A percentile compares a stretch with the other conserved stretches of the same genome.
These are phyloP conservation scores for Salix koriyanagi DNA, from an alignment of 345 rosid species.

Conservation along the genomic window DNA sequence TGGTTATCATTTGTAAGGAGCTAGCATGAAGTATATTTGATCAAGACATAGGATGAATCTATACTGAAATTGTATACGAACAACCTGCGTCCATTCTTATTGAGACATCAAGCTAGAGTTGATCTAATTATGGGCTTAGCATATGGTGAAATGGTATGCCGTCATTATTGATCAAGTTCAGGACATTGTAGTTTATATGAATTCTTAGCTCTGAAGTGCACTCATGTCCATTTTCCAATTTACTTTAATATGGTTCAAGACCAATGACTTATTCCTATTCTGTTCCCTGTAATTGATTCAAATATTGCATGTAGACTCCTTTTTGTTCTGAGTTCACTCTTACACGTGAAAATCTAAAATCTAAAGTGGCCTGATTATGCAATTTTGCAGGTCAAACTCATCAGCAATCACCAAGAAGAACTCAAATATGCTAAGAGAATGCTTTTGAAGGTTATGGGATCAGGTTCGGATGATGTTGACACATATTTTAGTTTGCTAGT, in stretches of 20 bases:
- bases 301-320: not conserved
- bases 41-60: not conserved
- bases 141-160: constrained; percentile 41
- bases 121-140: constrained; percentile 43
- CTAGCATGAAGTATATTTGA: not conserved
- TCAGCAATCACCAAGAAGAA: constrained; percentile 49
- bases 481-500: not conserved
- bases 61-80: constrained; percentile 35
- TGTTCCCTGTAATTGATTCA: not conserved
- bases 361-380: not conserved
- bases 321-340: not conserved
- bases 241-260: not conserved
- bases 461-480: constrained; percentile 24
- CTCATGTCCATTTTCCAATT: not conserved
- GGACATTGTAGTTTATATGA: too few relatives aligned
- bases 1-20: too few relatives aligned
- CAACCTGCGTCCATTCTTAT: constrained; percentile 57
- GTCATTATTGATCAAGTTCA: not conserved
- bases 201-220: not conserved
- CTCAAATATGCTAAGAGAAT: constrained; percentile 34
- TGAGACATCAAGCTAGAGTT: constrained; percentile 49
- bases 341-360: not conserved
- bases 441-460: constrained; percentile 36
- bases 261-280: not conserved
- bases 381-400: constrained; percentile 43